These are phyloP conservation scores for Cadophora luteo-olivacea DNA, from an alignment of 2,329 filamentous ascomycete species.

Conservation along the genomic window DNA sequence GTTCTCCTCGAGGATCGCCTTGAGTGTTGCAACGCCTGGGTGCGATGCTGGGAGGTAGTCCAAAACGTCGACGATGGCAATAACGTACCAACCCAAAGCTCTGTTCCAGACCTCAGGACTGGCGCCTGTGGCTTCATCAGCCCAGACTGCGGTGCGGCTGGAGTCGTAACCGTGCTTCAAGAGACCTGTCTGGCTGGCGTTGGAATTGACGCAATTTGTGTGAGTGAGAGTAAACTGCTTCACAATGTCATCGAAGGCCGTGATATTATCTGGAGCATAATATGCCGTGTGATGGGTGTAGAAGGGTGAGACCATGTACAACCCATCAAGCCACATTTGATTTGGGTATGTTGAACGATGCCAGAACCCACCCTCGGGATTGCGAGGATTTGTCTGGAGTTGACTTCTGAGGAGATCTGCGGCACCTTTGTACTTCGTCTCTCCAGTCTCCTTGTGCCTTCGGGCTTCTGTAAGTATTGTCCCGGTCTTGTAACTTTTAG, in stretches of 20 bases:
- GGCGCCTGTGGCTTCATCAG: conserved; percentile 45
- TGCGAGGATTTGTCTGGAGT: conserved; percentile 57
- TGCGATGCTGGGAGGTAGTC: conserved; percentile 41
- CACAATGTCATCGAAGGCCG: conserved; percentile 42
- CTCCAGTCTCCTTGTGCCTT: conserved; percentile 44
- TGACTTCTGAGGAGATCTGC: conserved; percentile 54
- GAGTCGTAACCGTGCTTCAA: conserved; percentile 48
- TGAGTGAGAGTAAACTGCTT: conserved; percentile 40
- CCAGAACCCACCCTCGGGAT: conserved; percentile 58
- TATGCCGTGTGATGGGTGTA: conserved; percentile 36
- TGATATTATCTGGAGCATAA: conserved; percentile 39
- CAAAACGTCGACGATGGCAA: conserved; percentile 48
- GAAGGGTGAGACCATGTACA: conserved; percentile 53
- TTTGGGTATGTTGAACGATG: conserved; percentile 50
- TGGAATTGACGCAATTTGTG: conserved; percentile 33
- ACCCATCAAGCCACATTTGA: conserved; percentile 63
- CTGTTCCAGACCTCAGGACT: conserved; percentile 49
- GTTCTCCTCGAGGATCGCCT: conserved; percentile 21
- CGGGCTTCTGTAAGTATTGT: not conserved
- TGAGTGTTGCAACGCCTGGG: conserved; percentile 18
- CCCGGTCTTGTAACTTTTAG: not conserved
- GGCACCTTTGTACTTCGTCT: conserved; percentile 56
- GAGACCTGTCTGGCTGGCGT: conserved; percentile 37
- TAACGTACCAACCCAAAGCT: conserved; percentile 48
- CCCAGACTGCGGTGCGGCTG: conserved; percentile 46